Conservation (phyloP, 257 asterid species). For the Przewalskia tangutica region DNA sequence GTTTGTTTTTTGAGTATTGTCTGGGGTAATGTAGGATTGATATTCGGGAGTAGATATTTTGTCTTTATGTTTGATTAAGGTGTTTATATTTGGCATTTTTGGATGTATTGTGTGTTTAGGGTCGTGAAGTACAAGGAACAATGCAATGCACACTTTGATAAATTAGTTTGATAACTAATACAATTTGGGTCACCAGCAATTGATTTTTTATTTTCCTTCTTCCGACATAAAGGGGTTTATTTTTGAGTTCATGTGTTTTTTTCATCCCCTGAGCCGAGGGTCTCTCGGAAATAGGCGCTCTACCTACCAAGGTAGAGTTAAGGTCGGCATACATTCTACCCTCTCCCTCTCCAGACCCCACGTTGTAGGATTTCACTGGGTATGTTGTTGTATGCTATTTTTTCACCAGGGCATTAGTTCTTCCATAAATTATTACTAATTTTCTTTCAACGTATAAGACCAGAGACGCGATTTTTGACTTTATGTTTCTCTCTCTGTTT, state of each 20-base stretch:
- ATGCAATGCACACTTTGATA: neutral
- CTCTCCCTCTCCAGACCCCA: no score
- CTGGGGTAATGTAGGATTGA: neutral
- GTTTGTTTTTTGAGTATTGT: neutral
- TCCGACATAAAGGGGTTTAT: neutral
- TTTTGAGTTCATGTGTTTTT: neutral
- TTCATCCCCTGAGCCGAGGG: no score
- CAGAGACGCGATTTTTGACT: neutral
- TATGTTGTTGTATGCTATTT: no score
- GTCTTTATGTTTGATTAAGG: neutral
- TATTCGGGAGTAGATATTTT: neutral
- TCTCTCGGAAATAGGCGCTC: no score
- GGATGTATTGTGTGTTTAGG: neutral
- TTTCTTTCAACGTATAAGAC: neutral
- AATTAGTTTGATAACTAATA: neutral
- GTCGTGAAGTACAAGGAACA: neutral
- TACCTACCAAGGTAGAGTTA: no score
- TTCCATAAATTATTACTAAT: neutral
- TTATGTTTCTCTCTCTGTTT: neutral
- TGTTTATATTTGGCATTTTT: neutral
- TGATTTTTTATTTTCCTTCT: neutral
- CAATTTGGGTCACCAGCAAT: neutral
- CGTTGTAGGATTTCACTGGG: no score
- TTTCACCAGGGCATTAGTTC: neutral
- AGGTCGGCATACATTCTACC: no score